Conservation (phyloP, 2,329 filamentous ascomycete species). For the Paracoccidioides lutzii region DNA sequence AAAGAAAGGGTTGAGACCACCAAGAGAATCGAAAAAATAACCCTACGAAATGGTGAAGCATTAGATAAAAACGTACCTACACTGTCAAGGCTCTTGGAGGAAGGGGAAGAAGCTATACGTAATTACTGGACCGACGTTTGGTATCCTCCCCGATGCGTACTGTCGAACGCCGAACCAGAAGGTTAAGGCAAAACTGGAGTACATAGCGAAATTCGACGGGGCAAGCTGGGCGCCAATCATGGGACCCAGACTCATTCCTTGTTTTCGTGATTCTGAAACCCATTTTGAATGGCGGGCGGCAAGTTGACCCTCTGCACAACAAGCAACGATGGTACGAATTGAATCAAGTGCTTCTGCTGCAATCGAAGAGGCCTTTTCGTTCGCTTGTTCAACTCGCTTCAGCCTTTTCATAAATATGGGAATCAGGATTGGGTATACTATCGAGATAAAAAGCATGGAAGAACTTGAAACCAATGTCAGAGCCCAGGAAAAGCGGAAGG, state of each 20-base stretch:
- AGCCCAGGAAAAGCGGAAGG: slow-evolving; percentile 41
- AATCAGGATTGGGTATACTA: slow-evolving; percentile 20
- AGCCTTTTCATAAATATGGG: slow-evolving; percentile 24
- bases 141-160: slow-evolving; percentile 22
- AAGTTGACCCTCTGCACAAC: slow-evolving; percentile 30
- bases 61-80: background rate
- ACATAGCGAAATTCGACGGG: slow-evolving; percentile 26
- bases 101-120: slow-evolving; percentile 15
- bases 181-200: slow-evolving; percentile 23
- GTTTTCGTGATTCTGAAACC: slow-evolving; percentile 25
- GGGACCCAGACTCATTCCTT: slow-evolving; percentile 19
- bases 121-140: slow-evolving; percentile 25
- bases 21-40: slow-evolving; percentile 24
- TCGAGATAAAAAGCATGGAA: slow-evolving; percentile 31
- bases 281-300: slow-evolving; percentile 24
- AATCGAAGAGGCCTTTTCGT: slow-evolving; percentile 26
- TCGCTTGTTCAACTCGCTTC: slow-evolving; percentile 25
- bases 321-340: slow-evolving; percentile 33
- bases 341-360: slow-evolving; percentile 32
- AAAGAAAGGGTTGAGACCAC: slow-evolving; percentile 9
- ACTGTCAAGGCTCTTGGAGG: background rate
- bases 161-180: slow-evolving; percentile 29
- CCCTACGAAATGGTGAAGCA: slow-evolving; percentile 11
- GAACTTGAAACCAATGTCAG: slow-evolving; percentile 40
- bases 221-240: slow-evolving; percentile 22